Evolutionary conservation across 2,329 filamentous ascomycete species (phyloP), one percentile per base, ranked within the genome.

Genomic region (Penicillium sp.): DNA sequence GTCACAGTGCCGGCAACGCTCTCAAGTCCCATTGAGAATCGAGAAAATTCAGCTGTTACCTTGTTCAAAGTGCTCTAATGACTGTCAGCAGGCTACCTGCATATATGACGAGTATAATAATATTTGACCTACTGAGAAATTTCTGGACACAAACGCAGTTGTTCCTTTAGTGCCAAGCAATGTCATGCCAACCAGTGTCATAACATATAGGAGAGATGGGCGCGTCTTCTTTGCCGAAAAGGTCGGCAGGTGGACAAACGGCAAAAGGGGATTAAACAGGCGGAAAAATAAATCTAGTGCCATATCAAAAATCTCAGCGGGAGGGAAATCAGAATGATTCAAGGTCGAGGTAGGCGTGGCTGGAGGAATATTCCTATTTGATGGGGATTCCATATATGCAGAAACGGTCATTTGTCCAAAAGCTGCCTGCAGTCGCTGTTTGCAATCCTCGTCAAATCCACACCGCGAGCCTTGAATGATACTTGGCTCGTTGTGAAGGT

Each of bases 211-310:
- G 18, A 82, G 65, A 10, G 79, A 73, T 23, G 72, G 69, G 21
- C 75, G 74, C 4, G 78, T 76, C 41, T 76, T 76, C 48, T 77
- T 79, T 1, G 79, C 78, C 15, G 75, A 77, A 57, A 82, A 82
- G 0, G 80, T 80, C 2, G 80, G 79, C 15, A 80, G 71, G 60
- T 82, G 80, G 7, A 82, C 77, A 56, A 82, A 80, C 0, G 79
- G 79, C 35, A 81, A 72, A 4, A 80, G 75, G 1, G 79, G 77
- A 52, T 82, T 79, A 55, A 82, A 82, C 35, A 79, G 78, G 46
- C 79, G 78, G 56, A 82, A 79, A 60, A 80, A 82, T 51, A 81
- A 74, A 61, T 82, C 80, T 21, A 82, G 63, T 9, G 79, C 78
- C 64, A 82, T 81, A 55, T 82, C 80, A 12, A 82, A 67, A 8